Evolutionary conservation across 768 basidiomycete genomes (phyloP), one percentile per base, ranked within the genome.

Genomic region (Calocera viscosa): DNA sequence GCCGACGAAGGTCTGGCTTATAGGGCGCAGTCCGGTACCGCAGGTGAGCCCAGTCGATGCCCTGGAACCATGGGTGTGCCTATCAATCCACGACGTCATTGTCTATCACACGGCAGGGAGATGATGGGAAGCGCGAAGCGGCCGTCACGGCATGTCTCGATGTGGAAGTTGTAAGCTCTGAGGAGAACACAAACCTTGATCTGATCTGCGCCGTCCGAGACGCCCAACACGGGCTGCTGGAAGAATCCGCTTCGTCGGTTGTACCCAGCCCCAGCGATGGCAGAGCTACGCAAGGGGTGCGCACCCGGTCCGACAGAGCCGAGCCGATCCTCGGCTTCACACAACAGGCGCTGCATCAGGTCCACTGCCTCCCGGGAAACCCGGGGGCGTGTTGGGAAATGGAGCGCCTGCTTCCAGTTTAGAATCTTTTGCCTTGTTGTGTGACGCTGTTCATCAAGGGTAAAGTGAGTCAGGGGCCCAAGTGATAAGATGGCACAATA

Each of bases 361-460:
- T 87, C 87, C 69, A 91, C 82, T 64, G 88, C 94, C 77, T 92
- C 91, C 74, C 86, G 85, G 64, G 93, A 93, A 67, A 94, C 87
- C 67, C 82, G 84, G 68, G 93, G 93, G 69, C 86, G 84, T 30
- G 85, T 76, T 3, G 94, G 93, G 77, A 97, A 98, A 68, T 88
- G 87, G 70, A 97, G 82, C 28, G 88, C 84, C 74, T 88, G 87
- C 69, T 86, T 87, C 94, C 94, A 98, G 79, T 94, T 94, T 72
- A 97, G 80, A 76, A 98, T 97, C 81, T 95, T 98, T 80, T 96
- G 92, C 68, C 94, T 83, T 66, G 94, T 97, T 73, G 92, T 85
- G 77, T 95, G 94, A 32, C 95, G 85, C 90, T 92, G 72, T 60
- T 66, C 16, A 47, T 2, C 17, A 63, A 8, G 22, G 64, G 63